These are phyloP conservation scores for Colletotrichum siamense DNA, from an alignment of 2,329 filamentous ascomycete genomes.

Conservation along the genomic window DNA sequence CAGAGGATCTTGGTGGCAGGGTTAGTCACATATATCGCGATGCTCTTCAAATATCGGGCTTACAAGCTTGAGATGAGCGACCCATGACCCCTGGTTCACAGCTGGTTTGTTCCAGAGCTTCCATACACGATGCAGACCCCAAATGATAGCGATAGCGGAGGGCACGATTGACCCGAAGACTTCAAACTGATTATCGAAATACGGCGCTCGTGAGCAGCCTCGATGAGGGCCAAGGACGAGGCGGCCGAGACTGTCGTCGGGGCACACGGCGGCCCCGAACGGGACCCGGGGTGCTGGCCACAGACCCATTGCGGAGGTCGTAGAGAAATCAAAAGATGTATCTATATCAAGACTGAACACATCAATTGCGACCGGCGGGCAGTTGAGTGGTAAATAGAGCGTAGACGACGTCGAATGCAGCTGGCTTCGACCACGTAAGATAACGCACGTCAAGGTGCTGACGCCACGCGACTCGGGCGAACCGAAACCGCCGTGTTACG, in stretches of 20 bases:
- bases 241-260: not conserved
- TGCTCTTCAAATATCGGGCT: not conserved
- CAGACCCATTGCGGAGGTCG: not conserved
- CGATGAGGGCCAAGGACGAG: not conserved
- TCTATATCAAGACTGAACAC: rapidly evolving
- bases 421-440: not conserved
- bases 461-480: not conserved
- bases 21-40: not conserved
- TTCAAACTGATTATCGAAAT: not conserved
- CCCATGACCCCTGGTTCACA: not conserved
- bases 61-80: not conserved
- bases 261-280: not conserved
- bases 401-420: not conserved
- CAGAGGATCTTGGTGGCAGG: not conserved
- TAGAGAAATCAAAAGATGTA: rapidly evolving
- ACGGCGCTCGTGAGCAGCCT: not conserved
- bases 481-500: not conserved
- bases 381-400: not conserved
- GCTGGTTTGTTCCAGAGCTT: not conserved
- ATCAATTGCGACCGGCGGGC: rapidly evolving
- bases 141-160: not conserved
- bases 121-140: not conserved
- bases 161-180: not conserved
- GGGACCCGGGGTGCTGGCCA: not conserved
- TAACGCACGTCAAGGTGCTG: not conserved